Base-by-base conservation (phyloP, 345 rosid species). In the Pelargonium nanum region DNA sequence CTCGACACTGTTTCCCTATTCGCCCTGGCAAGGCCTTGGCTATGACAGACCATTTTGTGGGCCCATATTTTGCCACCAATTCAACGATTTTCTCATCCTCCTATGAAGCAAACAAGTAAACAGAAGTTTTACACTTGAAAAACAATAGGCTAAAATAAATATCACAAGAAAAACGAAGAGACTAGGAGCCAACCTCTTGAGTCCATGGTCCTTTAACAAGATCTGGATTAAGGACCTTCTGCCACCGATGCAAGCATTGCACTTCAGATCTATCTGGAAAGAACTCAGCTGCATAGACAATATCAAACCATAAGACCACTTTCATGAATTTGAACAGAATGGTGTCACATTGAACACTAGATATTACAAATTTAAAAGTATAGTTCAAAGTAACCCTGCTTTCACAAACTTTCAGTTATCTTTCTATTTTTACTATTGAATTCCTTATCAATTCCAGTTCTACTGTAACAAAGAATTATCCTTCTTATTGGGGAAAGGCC, bases 1-100 rank as follows among this genome's bases (percentile, higher is more conserved):
- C 96, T 65, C 92, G 79, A 32, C 92, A 88, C 69, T 88, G 92
- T 71, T 88, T 88, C 71, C 92, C 96, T 30, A 76, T 83, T 61
- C 88, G 85, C 53, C 86, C 82, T 26, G 78, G 69, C 62, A 87
- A 69, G 48, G 74, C 58, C 61, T 82, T 83, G 54, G 92, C 80
- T 26, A 88, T 85, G 54, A 72, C 74, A 19, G 86, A 74, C 88
- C 92, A 85, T 67, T 73, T 80, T 56, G 75, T 72, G 44, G 66
- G 73, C 21, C 80, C 85, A 22, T 69, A 74, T 71, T 72, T 67
- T 56, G 25, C 65, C 20, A 84, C 83, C 53, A 80, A 65, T 24
- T 68, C 72, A 32, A 73, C 56, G 55, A 84, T 78, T 56, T 70
- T 79, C 57, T 74, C 76, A 59, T 84, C 86, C 72, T 84, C 86